These are phyloP conservation scores for Ophiocordyceps sinensis DNA, from an alignment of 2,329 filamentous ascomycete genomes.

Conservation along the genomic window DNA sequence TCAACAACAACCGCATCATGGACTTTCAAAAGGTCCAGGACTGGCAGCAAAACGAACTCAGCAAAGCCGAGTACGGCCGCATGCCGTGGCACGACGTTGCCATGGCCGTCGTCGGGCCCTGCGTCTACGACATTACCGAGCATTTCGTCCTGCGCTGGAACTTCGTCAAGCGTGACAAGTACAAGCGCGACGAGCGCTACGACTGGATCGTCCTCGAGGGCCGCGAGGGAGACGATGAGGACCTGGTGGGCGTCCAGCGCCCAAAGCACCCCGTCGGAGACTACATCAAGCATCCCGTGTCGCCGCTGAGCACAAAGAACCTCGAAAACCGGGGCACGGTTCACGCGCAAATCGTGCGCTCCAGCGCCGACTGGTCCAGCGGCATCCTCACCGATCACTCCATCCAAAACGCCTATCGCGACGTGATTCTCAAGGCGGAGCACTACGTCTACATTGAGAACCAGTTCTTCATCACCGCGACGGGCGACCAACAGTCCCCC, in stretches of 20 bases:
- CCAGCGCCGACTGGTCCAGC: conserved; percentile 85
- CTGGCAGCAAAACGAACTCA: conserved; percentile 87
- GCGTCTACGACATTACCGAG: conserved; percentile 86
- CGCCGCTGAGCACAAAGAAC: conserved; percentile 52
- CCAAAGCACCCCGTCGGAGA: conserved; percentile 81
- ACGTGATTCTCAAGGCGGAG: conserved; percentile 73
- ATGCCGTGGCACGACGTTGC: conserved; percentile 98
- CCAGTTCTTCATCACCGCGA: conserved; percentile 96
- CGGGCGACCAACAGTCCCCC: conserved; percentile 72
- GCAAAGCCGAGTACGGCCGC: conserved; percentile 78
- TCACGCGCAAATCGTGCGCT: conserved; percentile 74
- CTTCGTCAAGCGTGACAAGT: conserved; percentile 93
- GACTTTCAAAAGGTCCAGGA: conserved; percentile 85
- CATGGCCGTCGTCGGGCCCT: conserved; percentile 81
- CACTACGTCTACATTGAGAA: conserved; percentile 98
- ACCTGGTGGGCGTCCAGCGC: conserved; percentile 74
- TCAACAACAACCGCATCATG: conserved; percentile 94
- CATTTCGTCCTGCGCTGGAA: conserved; percentile 95
- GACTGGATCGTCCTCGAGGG: conserved; percentile 77
- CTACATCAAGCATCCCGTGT: conserved; percentile 68
- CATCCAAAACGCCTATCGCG: conserved; percentile 76
- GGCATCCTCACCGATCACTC: conserved; percentile 74
- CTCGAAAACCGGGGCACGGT: conserved; percentile 56
- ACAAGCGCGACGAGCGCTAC: conserved; percentile 73
- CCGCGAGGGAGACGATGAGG: conserved; percentile 63